These are phyloP conservation scores for Hymenoscyphus infarciens DNA, from an alignment of 2,329 filamentous ascomycete genomes.

Conservation along the genomic window DNA sequence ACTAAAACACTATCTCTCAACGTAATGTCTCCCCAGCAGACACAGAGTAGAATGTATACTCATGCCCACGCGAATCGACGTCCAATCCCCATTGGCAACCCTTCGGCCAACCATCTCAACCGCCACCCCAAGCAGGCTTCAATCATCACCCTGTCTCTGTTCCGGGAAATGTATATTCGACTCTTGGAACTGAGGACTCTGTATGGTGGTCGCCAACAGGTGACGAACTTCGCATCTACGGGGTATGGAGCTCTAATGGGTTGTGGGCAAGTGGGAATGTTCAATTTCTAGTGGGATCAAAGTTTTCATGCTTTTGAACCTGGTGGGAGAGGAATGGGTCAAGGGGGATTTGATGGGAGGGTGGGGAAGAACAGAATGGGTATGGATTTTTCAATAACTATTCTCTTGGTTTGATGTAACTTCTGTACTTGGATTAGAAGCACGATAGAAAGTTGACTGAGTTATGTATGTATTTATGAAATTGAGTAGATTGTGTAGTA, in stretches of 20 bases:
- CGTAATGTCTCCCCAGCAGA: neutral
- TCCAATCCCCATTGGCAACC: neutral
- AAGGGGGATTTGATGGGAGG: neutral
- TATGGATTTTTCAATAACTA: neutral
- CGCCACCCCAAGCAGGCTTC: conserved; percentile 1
- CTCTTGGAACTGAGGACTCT: neutral
- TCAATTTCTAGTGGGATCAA: conserved; percentile 13
- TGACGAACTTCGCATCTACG: neutral
- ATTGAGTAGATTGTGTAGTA: neutral
- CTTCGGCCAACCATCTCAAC: neutral
- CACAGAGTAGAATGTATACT: neutral
- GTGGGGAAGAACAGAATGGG: neutral
- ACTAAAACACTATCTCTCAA: neutral
- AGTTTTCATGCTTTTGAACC: conserved; percentile 3
- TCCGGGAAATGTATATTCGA: neutral
- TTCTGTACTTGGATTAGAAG: neutral
- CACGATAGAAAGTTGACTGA: neutral
- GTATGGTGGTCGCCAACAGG: neutral
- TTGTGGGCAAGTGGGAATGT: neutral
- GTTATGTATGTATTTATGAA: neutral
- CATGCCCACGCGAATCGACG: neutral
- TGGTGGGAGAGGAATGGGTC: neutral
- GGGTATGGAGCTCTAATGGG: neutral
- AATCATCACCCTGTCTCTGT: neutral
- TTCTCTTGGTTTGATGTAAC: neutral